These are phyloP conservation scores for Ormosia emarginata DNA, from an alignment of 306 rosid genomes.

Conservation along the genomic window DNA sequence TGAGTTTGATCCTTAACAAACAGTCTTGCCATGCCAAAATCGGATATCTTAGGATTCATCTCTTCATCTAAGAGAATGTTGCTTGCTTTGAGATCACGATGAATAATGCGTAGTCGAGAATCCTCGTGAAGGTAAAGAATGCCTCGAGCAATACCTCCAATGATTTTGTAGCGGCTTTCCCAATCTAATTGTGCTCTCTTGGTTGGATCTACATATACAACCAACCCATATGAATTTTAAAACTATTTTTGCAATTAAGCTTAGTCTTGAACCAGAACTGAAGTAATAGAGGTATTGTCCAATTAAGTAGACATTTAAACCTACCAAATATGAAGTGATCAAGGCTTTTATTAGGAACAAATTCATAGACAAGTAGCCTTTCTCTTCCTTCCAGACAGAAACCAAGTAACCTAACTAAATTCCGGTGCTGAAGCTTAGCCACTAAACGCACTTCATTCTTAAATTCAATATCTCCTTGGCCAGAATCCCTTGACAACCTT, in stretches of 20 bases:
- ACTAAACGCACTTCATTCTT: neutral
- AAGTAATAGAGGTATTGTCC: neutral
- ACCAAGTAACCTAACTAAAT: neutral
- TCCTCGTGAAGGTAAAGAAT: constrained; percentile 29
- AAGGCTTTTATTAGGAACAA: constrained; percentile 33
- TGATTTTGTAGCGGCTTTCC: constrained; percentile 18
- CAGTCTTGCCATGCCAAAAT: constrained; percentile 23
- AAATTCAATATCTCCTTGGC: constrained; percentile 18
- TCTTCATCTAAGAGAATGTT: constrained; percentile 22
- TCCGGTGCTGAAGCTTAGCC: neutral
- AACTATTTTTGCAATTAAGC: neutral
- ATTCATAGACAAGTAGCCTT: constrained; percentile 33
- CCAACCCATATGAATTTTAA: neutral
- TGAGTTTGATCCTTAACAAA: constrained; percentile 9
- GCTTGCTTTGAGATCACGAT: constrained; percentile 30
- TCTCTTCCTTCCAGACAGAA: neutral
- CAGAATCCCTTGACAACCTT: constrained; percentile 13
- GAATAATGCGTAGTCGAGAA: constrained; percentile 14
- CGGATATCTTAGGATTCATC: constrained; percentile 27
- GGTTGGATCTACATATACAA: neutral
- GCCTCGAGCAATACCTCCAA: constrained; percentile 2
- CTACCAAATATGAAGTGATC: constrained; percentile 43
- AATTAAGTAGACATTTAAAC: neutral
- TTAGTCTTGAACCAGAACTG: neutral
- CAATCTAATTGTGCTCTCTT: constrained; percentile 13